Base-by-base conservation (phyloP, 2,329 filamentous ascomycete genomes). In the Anthostomella pinea region DNA sequence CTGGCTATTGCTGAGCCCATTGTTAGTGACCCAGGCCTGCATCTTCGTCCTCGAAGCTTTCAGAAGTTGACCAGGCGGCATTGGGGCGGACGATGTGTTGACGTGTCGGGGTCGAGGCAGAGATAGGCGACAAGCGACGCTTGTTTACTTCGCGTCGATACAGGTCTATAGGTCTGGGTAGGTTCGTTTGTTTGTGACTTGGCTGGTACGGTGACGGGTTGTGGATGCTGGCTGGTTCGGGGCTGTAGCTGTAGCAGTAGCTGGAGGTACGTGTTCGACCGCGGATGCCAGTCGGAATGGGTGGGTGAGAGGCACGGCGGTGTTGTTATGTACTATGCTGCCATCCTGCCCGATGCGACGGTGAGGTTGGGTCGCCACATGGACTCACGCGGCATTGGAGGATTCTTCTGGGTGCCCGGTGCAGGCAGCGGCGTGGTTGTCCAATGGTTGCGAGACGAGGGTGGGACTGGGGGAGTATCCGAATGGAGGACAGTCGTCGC, bases 11-110 rank as follows among this genome's bases (percentile, higher is more conserved):
- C 43, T 41, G 25, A 45, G 41, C 39, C 51, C 57, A 20, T 51
- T 52, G 39, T 49, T 58, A 16, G 54, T 56, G 18, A 60, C 57
- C 56, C 56, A 60, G 43, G 55, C 57, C 39, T 60, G 57, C 57
- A 60, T 60, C 41, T 57, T 59, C 13, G 37, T 53, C 43, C 53
- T 59, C 9, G 53, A 58, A 22, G 53, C 47, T 41, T 57, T 54
- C n/a, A 59, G 48, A 48, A 59, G 57, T 23, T 53, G 46, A 39
- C 49, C 56, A 14, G 53, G 52, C 37, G 54, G 52, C 55, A 60
- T 58, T 43, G 44, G 51, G 48, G 46, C 35, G 29, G 32, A 43
- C n/a, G n/a, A n/a, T n/a, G n/a, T 42, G 29, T 36, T 42, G 30
- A 27, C 38, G 42, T 35, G 30, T 43, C 38, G 36, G 35, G 33